Evolutionary conservation across 176 grass and related monocot species (phyloP).

Genomic region (Tillandsia leiboldiana): DNA sequence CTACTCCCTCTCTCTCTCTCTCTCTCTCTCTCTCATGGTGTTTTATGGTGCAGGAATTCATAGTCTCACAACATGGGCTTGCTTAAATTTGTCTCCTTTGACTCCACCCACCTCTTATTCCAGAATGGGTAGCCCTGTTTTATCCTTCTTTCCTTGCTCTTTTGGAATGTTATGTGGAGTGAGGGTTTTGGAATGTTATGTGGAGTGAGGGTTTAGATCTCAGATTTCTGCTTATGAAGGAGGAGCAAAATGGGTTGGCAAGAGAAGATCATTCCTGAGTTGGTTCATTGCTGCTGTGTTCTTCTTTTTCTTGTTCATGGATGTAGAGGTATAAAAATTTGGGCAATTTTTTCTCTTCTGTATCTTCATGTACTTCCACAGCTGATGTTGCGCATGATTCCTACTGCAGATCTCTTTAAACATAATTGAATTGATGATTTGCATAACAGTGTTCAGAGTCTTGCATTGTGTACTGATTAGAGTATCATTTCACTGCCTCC

Average conservation of each 20-base stretch:
- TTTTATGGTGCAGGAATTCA: neutral
- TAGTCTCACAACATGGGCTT: constrained; percentile 18
- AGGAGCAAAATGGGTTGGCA: constrained; percentile 15
- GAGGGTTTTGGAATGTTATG: neutral
- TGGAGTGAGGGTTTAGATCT: constrained; percentile 19
- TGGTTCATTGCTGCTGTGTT: constrained; percentile 19
- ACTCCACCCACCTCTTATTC: constrained; percentile 15
- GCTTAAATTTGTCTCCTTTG: constrained; percentile 20
- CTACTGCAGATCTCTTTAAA: too few relatives aligned
- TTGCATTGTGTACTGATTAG: too few relatives aligned
- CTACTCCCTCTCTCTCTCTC: constrained; percentile 14
- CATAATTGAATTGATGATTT: too few relatives aligned
- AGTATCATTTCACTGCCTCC: too few relatives aligned
- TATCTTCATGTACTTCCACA: neutral
- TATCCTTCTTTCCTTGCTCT: constrained; percentile 1
- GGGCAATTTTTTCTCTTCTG: neutral
- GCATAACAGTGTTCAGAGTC: too few relatives aligned
- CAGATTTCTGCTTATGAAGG: constrained; percentile 16
- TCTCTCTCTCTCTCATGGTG: constrained; percentile 5
- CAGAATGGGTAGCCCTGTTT: constrained; percentile 16
- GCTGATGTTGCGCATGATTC: neutral
- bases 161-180: neutral
- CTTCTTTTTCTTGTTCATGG: constrained; percentile 21
- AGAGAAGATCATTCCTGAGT: constrained; percentile 32
- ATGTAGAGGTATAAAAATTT: constrained; percentile 47